Conservation (phyloP, 208 protist species). For the Vickermania ingenoplastis region DNA sequence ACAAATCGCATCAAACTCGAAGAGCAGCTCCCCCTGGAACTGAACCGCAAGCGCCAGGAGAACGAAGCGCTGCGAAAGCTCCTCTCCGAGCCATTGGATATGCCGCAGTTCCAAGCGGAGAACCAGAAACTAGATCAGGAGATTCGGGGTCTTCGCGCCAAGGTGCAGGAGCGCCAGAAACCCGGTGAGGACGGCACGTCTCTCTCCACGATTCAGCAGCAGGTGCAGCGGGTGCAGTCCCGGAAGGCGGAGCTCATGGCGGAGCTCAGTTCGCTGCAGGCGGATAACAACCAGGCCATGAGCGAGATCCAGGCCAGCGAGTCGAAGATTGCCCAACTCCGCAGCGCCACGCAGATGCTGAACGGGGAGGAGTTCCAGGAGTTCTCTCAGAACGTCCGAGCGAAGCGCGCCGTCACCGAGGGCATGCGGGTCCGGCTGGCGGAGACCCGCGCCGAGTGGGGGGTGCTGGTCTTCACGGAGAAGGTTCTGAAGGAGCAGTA, state of each 20-base stretch:
- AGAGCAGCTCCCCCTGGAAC: conserved; percentile 78
- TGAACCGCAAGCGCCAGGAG: conserved; percentile 58
- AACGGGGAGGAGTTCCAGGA: conserved; percentile 78
- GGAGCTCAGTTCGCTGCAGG: conserved; percentile 61
- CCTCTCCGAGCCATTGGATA: conserved; percentile 80
- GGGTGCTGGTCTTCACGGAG: conserved; percentile 79
- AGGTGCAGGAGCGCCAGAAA: conserved; percentile 50
- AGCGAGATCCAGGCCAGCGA: conserved; percentile 73
- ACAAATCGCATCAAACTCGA: conserved; percentile 81
- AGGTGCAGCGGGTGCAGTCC: conserved; percentile 59
- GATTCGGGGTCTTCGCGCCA: conserved; percentile 36
- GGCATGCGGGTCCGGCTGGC: conserved; percentile 65
- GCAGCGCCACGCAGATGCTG: conserved; percentile 71
- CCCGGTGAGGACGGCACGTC: conserved; percentile 69
- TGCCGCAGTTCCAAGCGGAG: conserved; percentile 38
- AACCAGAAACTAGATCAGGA: conserved; percentile 71
- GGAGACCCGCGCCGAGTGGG: conserved; percentile 81
- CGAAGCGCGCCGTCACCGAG: conserved; percentile 79
- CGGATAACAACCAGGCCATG: conserved; percentile 55
- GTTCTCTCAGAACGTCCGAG: conserved; percentile 74
- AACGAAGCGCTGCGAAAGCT: conserved; percentile 70
- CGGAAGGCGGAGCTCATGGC: conserved; percentile 63
- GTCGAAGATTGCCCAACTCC: conserved; percentile 62
- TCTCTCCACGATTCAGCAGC: conserved; percentile 72
- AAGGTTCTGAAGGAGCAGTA: conserved; percentile 59